Evolutionary conservation across 2,329 filamentous ascomycete species (phyloP), one percentile per base, ranked within the genome.

Genomic region (Dothistroma pini): DNA sequence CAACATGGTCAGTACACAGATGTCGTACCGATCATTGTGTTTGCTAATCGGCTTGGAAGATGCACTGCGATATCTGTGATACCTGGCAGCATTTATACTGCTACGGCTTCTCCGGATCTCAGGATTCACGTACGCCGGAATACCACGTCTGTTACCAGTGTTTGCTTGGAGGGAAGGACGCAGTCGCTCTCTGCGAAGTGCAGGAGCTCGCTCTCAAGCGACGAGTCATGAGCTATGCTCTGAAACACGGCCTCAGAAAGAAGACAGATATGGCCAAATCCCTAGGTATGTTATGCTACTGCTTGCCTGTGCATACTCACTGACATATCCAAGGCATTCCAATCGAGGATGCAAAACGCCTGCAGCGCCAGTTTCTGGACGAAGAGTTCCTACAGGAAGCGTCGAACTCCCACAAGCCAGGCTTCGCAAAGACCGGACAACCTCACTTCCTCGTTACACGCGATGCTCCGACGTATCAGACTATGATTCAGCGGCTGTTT

Each of bases 121-220:
- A 72, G n/a, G 78, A 80, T 63, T 67, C 70, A 10, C 74, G 75
- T 34, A 34, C 31, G n/a, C 31, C n/a, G 31, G 6, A 19, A 16
- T 3, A 72, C n/a, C 78, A 82, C 66, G 72, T 74, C 16, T 82
- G 80, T 69, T 81, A 81, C 63, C 67, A 69, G 32, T 82, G 80
- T 62, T 68, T 81, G n/a, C 66, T 79, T 63, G 19, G 61, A 50
- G 12, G 60, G 22, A 12, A 38, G 32, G 19, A 56, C 44, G 56
- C 31, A 22, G 62, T 70, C 22, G 53, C 54, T 5, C 67, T 61
- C 7, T 38, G 41, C 2, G 57, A 54, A 19, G 31, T 72, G 34
- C 54, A 67, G 52, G 57, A 66, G 14, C 65, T 73, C 21, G 63
- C 66, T 34, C 35, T 63, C 19, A 63, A 66, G 54, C 62, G 71